These are phyloP conservation scores for Sclerotinia minor DNA, from an alignment of 2,329 filamentous ascomycete species.

Conservation along the genomic window DNA sequence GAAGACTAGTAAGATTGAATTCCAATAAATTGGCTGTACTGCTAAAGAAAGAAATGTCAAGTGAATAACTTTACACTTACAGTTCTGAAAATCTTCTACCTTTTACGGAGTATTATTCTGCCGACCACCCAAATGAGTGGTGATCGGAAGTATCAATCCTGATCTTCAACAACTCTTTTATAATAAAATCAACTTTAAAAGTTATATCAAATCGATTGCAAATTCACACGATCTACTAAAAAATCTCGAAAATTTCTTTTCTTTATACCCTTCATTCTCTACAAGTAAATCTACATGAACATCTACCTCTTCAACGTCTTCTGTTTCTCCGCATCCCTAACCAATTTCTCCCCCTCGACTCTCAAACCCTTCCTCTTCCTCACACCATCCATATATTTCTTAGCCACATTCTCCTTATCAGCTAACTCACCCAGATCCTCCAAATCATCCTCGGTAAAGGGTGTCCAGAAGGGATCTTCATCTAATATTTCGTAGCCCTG, in stretches of 20 bases:
- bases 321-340: slow-evolving; percentile 90
- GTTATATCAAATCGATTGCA: too few relatives aligned
- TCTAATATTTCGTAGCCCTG: slow-evolving; percentile 90
- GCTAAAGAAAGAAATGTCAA: too few relatives aligned
- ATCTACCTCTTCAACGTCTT: slow-evolving; percentile 63
- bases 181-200: too few relatives aligned
- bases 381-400: slow-evolving; percentile 91
- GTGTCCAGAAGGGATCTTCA: slow-evolving; percentile 97
- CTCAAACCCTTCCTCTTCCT: slow-evolving; percentile 83
- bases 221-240: too few relatives aligned
- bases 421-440: slow-evolving; percentile 94
- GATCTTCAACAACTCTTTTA: too few relatives aligned
- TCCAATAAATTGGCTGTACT: too few relatives aligned
- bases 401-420: slow-evolving; percentile 93
- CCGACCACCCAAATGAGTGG: too few relatives aligned
- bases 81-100: too few relatives aligned
- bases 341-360: slow-evolving; percentile 72
- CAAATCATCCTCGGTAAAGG: slow-evolving; percentile 91
- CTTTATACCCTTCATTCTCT: background rate
- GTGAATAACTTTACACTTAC: too few relatives aligned
- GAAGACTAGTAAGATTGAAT: too few relatives aligned
- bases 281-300: slow-evolving; percentile 47
- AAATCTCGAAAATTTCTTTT: background rate
- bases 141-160: too few relatives aligned
- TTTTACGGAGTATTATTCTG: too few relatives aligned